Evolutionary conservation across 352 stramenopile species (phyloP).

Genomic region (Peronosclerospora sorghi): DNA sequence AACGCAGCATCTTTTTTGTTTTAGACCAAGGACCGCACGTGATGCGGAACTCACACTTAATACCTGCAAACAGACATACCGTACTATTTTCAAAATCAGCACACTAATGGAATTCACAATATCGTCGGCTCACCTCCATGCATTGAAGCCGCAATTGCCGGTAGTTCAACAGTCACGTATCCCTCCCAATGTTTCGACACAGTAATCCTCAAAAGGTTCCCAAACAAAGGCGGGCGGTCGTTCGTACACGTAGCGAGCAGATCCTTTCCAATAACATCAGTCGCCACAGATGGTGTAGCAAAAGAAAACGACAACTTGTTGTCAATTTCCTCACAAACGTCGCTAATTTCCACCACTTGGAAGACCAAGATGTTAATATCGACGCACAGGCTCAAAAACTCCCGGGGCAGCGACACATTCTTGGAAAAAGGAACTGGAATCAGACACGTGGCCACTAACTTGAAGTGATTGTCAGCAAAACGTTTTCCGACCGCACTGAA

Average conservation of each 20-base stretch:
- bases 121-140: slow-evolving; percentile 32
- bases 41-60: slow-evolving; percentile 46
- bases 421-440: slow-evolving; percentile 57
- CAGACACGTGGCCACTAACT: slow-evolving; percentile 43
- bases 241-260: slow-evolving; percentile 25
- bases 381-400: slow-evolving; percentile 29
- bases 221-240: slow-evolving; percentile 38
- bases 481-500: slow-evolving; percentile 30
- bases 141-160: slow-evolving; percentile 29
- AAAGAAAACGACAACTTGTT: slow-evolving; percentile 31
- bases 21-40: slow-evolving; percentile 34
- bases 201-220: slow-evolving; percentile 51
- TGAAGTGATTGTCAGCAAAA: slow-evolving; percentile 56
- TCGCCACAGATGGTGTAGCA: slow-evolving; percentile 6
- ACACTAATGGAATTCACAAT: background rate
- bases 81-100: background rate
- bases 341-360: slow-evolving; percentile 54
- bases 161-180: slow-evolving; percentile 39
- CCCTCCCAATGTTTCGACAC: slow-evolving; percentile 33
- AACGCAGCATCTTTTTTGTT: slow-evolving; percentile 28
- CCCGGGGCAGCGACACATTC: slow-evolving; percentile 31
- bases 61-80: slow-evolving; percentile 14
- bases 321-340: slow-evolving; percentile 29
- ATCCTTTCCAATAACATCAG: slow-evolving; percentile 29
- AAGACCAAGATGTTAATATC: slow-evolving; percentile 46